These are phyloP conservation scores for Chenopodium quinoa DNA, from an alignment of 148 eudicot species.

Conservation along the genomic window DNA sequence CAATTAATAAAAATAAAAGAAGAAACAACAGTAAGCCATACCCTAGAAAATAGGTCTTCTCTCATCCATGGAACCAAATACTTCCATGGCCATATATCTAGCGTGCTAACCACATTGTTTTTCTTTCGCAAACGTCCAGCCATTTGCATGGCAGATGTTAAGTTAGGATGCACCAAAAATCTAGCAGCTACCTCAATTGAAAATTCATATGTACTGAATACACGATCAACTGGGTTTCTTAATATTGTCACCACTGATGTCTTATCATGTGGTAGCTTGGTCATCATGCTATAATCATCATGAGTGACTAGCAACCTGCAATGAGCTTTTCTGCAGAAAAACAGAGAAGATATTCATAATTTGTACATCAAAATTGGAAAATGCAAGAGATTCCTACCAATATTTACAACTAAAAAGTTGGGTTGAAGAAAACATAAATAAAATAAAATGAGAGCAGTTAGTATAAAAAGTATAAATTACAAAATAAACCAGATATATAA, in stretches of 20 bases:
- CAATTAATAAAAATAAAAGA: not conserved
- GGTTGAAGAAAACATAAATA: not conserved
- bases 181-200: constrained; percentile 94
- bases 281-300: constrained; percentile 94
- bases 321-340: constrained; percentile 63
- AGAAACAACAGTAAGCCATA: constrained; percentile 33
- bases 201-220: constrained; percentile 91
- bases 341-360: not conserved
- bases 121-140: constrained; percentile 53
- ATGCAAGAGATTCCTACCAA: not conserved
- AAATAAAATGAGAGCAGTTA: not conserved
- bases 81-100: constrained; percentile 99
- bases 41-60: constrained; percentile 91
- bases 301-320: constrained; percentile 85
- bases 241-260: constrained; percentile 92
- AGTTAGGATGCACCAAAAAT: constrained; percentile 84
- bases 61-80: constrained; percentile 99
- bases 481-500: not conserved
- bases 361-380: not conserved
- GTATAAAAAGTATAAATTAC: not conserved
- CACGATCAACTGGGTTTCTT: constrained; percentile 87
- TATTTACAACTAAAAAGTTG: not conserved
- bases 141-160: constrained; percentile 64
- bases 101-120: constrained; percentile 56
- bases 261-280: constrained; percentile 71